Base-by-base conservation (phyloP, 2,329 filamentous ascomycete genomes). In the Oidium heveae region DNA sequence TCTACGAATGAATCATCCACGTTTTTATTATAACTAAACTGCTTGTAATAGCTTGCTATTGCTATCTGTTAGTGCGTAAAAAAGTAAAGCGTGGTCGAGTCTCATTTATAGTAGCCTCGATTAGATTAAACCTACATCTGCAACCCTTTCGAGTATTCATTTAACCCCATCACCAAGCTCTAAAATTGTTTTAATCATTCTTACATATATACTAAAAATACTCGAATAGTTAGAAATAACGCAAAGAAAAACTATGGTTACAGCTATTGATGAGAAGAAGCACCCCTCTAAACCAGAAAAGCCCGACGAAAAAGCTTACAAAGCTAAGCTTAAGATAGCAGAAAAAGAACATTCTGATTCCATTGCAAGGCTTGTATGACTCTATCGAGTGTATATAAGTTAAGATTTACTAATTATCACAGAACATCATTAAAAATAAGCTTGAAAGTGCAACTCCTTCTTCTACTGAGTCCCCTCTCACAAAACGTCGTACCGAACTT, bases 391-490 rank as follows among this genome's bases (percentile, higher is more conserved):
- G 13, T 20, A 18, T 2, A 12, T 59, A 55, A 15, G 12, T 54
- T 43, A 50, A 18, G 54, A 28, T 60, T 62, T 46, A 61, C 39
- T 36, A 18, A 49, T 33, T 36, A 52, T 20, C 49, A n/a, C 65
- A 96, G 89, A 88, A 85, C 66, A 80, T 82, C 60, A 74, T 91
- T 70, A 89, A 87, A 70, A 77, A 81, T 66, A 94, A 95, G 72
- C 79, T 96, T 66, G 87, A 95, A 56, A 72, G 80, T 59, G 85
- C 84, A 57, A 76, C 81, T 64, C 84, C 86, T 51, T 83, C 84
- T 71, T 86, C 89, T 66, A 80, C 86, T 69, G 84, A 84, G 65
- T 86, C 79, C 36, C 86, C 89, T 15, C 73, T 76, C 57, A 81
- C 80, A 64, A 86, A 94, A 74, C 84, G 81, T 66, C 84, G 87